Evolutionary conservation across 2,329 filamentous ascomycete genomes (phyloP), one percentile per base, ranked within the genome.

Genomic region (Pseudogymnoascus sp.): DNA sequence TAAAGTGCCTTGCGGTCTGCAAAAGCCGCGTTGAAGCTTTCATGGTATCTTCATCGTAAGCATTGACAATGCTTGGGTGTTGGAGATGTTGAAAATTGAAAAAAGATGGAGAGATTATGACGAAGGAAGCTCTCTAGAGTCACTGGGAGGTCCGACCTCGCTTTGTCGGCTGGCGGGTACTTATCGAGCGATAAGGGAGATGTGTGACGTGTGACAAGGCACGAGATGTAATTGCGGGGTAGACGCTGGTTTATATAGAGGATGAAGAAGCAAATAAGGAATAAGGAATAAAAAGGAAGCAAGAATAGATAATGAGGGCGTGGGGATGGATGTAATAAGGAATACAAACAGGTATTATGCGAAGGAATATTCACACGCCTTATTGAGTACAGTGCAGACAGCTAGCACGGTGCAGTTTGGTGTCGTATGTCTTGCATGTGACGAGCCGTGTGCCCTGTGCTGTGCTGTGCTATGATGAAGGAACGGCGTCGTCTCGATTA

Each of bases 41-140:
- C 80, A 82, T 82, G 72, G 74, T 76, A 76, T 77, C 80, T 82
- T 82, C 69, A 53, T 53, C n/a, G 47, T 53, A 53, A 53, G 47
- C 47, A 53, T 53, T 53, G 47, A 53, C 47, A 13, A 53, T 53
- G 23, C 26, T 53, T 31, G 47, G 47, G 47, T 9, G 47, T 53
- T 53, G 47, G n/a, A 53, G n/a, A 31, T 53, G 26, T 19, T 17
- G 47, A 53, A 31, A 31, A 19, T 31, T n/a, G n/a, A 26, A 10
- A 53, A 26, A 31, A 31, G 26, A 28, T 19, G 26, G 47, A 53
- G 44, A 53, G 44, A 31, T 31, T 53, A 53, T 53, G 44, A 53
- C 44, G 44, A 53, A 9, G 47, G 47, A 19, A 53, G 47, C 47
- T 53, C n/a, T 10, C n/a, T 53, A 23, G 47, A 53, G 47, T 53